phyloP scores from a whole-genome alignment of 352 stramenopile species.

The Globisporangium iwayamae region DNA sequence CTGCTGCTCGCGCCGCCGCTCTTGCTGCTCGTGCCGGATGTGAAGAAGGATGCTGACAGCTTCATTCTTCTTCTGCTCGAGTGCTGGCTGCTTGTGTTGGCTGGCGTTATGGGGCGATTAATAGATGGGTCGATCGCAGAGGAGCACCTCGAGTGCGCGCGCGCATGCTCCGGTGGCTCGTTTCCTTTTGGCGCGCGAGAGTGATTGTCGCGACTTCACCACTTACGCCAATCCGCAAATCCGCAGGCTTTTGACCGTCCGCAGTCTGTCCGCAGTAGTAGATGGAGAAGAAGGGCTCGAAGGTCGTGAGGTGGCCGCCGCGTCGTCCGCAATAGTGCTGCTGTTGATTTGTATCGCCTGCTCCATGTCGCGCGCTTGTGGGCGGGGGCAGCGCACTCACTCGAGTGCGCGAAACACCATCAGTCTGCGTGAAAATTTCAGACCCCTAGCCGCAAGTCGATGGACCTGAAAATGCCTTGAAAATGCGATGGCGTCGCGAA shows the following conservation, averaged over 20 bases:
- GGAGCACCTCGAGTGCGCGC: not conserved
- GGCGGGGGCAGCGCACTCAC: not conserved
- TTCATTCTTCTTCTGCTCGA: constrained; percentile 3
- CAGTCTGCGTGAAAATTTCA: constrained; percentile 62
- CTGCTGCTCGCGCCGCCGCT: constrained; percentile 1
- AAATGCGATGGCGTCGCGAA: too few relatives aligned
- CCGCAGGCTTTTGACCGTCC: not conserved
- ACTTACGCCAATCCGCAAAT: not conserved
- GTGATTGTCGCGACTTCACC: not conserved
- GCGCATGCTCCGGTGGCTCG: constrained; percentile 11
- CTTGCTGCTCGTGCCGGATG: constrained; percentile 1
- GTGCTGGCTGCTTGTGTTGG: not conserved
- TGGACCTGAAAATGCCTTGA: too few relatives aligned
- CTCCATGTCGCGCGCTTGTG: constrained; percentile 1
- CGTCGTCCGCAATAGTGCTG: constrained; percentile 1
- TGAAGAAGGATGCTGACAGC: constrained; percentile 6
- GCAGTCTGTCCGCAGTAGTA: not conserved
- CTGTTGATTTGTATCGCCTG: not conserved
- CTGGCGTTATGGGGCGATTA: not conserved
- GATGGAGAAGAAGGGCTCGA: not conserved
- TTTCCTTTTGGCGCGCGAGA: not conserved
- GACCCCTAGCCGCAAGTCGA: constrained; percentile 36
- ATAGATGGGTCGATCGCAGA: not conserved
- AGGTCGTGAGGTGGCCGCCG: not conserved
- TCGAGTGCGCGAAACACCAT: constrained; percentile 6